These are phyloP conservation scores for Ophiobolus disseminans DNA, from an alignment of 2,329 filamentous ascomycete genomes.

Conservation along the genomic window DNA sequence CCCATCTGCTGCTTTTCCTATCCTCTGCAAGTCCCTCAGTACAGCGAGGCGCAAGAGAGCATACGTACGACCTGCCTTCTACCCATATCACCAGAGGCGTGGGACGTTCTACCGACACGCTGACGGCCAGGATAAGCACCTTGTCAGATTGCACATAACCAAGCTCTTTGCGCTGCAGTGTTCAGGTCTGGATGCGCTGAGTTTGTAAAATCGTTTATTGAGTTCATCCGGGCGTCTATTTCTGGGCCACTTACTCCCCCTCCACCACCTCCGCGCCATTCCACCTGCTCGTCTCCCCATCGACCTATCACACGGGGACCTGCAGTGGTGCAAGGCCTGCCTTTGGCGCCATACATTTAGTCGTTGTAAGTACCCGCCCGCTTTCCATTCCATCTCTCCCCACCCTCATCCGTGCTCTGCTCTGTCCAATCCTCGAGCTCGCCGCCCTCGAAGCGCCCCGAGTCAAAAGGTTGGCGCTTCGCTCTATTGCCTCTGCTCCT, in stretches of 20 bases:
- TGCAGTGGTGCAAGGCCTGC: conserved; percentile 39
- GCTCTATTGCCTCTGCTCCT: conserved; percentile 39
- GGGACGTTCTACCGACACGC: conserved; percentile 13
- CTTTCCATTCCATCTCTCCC: conserved; percentile 43
- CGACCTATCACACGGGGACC: conserved; percentile 43
- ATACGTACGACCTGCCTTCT: conserved; percentile 24
- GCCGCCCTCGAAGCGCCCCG: conserved; percentile 46
- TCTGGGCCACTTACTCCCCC: conserved; percentile 42
- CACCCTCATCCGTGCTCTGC: conserved; percentile 39
- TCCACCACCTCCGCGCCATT: conserved; percentile 38
- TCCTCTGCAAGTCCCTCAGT: conserved; percentile 11
- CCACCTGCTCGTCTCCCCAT: conserved; percentile 37
- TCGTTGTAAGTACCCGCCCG: conserved; percentile 50
- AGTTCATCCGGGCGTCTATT: conserved; percentile 52
- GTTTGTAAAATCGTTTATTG: conserved; percentile 41
- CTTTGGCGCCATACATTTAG: conserved; percentile 49
- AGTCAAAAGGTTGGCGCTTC: conserved; percentile 52
- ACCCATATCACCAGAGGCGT: conserved; percentile 18
- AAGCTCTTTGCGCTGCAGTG: conserved; percentile 34
- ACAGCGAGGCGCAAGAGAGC: conserved; percentile 21
- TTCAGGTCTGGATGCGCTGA: conserved; percentile 40
- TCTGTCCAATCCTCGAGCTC: conserved; percentile 37
- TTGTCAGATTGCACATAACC: conserved; percentile 36
- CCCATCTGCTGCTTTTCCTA: conserved; percentile 16
- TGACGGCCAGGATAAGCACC: conserved; percentile 33